These are phyloP conservation scores for Venturia asperata DNA, from an alignment of 2,329 filamentous ascomycete species.

Conservation along the genomic window DNA sequence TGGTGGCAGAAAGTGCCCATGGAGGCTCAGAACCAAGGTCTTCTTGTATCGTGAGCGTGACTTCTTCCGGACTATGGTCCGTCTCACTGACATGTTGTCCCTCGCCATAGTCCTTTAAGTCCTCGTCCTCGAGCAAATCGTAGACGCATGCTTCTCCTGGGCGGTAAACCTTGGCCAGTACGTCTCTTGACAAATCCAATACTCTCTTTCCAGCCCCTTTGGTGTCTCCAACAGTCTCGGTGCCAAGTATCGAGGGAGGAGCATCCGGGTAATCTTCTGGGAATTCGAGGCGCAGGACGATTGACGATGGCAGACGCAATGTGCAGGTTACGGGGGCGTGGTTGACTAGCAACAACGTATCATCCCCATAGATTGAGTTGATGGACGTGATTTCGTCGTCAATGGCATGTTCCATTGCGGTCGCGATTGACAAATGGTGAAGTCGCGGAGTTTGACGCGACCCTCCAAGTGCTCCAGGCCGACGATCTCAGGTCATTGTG, in stretches of 20 bases:
- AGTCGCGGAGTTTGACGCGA: neutral
- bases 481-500: slow-evolving; percentile 8
- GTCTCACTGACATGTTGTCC: slow-evolving; percentile 13
- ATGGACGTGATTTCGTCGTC: slow-evolving; percentile 71
- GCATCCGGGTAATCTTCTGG: slow-evolving; percentile 65
- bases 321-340: slow-evolving; percentile 24
- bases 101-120: slow-evolving; percentile 45
- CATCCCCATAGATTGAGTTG: slow-evolving; percentile 73
- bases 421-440: neutral
- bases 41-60: slow-evolving; percentile 25
- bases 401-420: slow-evolving; percentile 37
- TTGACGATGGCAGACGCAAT: slow-evolving; percentile 58
- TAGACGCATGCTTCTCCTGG: slow-evolving; percentile 79
- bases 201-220: slow-evolving; percentile 67
- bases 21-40: slow-evolving; percentile 40
- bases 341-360: slow-evolving; percentile 45
- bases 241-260: slow-evolving; percentile 67
- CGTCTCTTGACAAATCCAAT: slow-evolving; percentile 60
- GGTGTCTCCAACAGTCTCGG: slow-evolving; percentile 66
- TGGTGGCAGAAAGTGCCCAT: slow-evolving; percentile 68
- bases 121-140: slow-evolving; percentile 69
- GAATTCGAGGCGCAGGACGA: slow-evolving; percentile 57
- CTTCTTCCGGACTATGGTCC: slow-evolving; percentile 22
- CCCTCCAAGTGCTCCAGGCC: neutral
- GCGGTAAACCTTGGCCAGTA: slow-evolving; percentile 60